A percentile compares a stretch with the other conserved stretches of the same genome.
Conservation (phyloP, 352 stramenopile genomes). For the Thalassiosira mediterranea region DNA sequence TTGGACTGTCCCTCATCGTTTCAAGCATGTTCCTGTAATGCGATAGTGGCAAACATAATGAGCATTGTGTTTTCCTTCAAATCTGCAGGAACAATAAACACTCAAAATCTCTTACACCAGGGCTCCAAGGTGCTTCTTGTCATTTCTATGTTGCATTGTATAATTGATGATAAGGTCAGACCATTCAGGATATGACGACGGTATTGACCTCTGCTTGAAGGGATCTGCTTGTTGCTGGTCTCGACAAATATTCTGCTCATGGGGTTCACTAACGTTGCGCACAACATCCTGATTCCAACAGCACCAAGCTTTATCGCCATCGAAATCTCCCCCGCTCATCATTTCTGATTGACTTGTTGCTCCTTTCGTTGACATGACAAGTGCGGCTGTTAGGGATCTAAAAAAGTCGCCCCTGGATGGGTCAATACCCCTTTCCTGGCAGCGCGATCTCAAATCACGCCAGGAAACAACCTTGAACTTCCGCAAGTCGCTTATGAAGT, state of each 20-base stretch:
- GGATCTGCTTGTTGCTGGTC: neutral
- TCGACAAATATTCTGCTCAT: neutral
- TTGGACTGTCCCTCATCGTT: constrained; percentile 17
- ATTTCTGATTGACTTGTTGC: constrained; percentile 34
- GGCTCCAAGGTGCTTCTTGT: constrained; percentile 12
- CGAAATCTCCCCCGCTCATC: constrained; percentile 48
- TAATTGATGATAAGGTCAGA: constrained; percentile 22
- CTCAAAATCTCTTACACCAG: constrained; percentile 2
- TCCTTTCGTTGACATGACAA: constrained; percentile 47
- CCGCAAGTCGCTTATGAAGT: constrained; percentile 37
- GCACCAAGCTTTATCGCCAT: constrained; percentile 48
- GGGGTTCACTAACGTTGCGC: constrained; percentile 6
- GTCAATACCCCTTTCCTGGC: neutral
- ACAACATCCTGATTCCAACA: constrained; percentile 39
- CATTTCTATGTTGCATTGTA: constrained; percentile 21
- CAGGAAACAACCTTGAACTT: constrained; percentile 36
- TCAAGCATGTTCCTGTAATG: constrained; percentile 4
- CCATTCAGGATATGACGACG: neutral
- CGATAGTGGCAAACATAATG: neutral
- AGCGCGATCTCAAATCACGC: constrained; percentile 11
- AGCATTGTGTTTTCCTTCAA: neutral
- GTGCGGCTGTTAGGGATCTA: constrained; percentile 6
- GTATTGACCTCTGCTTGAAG: constrained; percentile 13
- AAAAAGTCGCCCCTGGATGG: constrained; percentile 23
- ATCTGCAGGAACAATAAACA: neutral